phyloP scores from a whole-genome alignment of 495 filamentous ascomycete genomes.

The Neurospora sp. region DNA sequence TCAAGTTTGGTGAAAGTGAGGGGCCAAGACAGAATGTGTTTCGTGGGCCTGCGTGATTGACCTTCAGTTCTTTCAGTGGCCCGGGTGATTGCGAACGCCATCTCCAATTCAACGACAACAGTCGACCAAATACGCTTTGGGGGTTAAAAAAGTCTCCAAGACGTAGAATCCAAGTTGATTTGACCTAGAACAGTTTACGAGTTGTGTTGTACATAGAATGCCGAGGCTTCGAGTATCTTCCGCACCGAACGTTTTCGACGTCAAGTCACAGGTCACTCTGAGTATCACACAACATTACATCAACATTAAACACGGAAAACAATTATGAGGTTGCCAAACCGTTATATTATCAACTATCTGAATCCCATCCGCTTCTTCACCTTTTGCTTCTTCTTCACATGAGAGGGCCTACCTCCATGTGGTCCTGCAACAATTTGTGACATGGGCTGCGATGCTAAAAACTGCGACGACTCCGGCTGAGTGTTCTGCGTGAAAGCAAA shows the following conservation, averaged over 20 bases:
- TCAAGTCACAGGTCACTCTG: too few relatives aligned
- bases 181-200: background rate
- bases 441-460: conserved; percentile 5
- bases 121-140: too few relatives aligned
- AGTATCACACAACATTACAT: background rate
- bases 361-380: conserved; percentile 4
- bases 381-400: conserved; percentile 7
- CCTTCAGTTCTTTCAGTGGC: background rate
- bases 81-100: background rate
- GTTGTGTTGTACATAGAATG: background rate
- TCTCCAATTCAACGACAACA: background rate
- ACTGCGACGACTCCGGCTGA: background rate
- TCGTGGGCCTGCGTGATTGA: background rate
- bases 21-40: background rate
- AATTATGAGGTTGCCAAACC: background rate
- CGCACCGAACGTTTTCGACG: background rate
- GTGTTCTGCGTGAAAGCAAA: background rate
- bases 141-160: too few relatives aligned
- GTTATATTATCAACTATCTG: conserved; percentile 7
- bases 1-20: background rate
- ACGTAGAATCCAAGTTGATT: background rate
- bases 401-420: conserved; percentile 4
- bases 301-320: background rate
- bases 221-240: background rate
- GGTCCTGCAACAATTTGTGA: conserved; percentile 14